These are phyloP conservation scores for Osmanthus fragrans DNA, from an alignment of 257 asterid species.

Conservation along the genomic window DNA sequence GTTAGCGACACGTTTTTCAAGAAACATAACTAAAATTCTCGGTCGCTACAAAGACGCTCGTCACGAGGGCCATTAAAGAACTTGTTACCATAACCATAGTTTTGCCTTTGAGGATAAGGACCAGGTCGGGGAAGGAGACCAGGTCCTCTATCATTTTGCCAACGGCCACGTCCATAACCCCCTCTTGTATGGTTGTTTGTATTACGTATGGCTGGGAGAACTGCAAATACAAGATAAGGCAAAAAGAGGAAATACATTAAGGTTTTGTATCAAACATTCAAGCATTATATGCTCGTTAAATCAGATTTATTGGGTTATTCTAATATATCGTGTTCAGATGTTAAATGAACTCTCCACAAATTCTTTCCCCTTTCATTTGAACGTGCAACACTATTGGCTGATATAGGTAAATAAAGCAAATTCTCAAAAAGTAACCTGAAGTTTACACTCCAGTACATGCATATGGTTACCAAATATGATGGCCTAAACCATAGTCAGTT, in stretches of 20 bases:
- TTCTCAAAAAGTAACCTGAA: not conserved
- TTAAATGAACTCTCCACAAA: conserved; percentile 7
- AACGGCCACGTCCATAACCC: conserved; percentile 79
- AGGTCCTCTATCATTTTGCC: conserved; percentile 77
- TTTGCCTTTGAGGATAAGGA: conserved; percentile 67
- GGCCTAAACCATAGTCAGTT: not conserved
- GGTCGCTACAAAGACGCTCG: no score
- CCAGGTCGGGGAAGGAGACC: conserved; percentile 90
- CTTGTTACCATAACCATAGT: conserved; percentile 56
- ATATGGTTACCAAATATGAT: not conserved
- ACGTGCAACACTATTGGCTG: not conserved
- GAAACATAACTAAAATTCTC: no score
- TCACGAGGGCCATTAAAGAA: conserved; percentile 63
- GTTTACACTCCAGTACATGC: not conserved
- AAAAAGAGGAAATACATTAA: conserved; percentile 7
- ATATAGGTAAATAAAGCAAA: conserved; percentile 7
- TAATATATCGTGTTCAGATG: not conserved
- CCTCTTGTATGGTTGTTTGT: conserved; percentile 68
- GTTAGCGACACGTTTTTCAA: no score
- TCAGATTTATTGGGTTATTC: not conserved
- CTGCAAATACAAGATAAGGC: conserved; percentile 40
- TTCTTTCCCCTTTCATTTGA: conserved; percentile 7
- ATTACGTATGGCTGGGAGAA: conserved; percentile 60
- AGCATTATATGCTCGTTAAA: not conserved
- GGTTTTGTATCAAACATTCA: not conserved